Percentiles rank a stretch among this genome's conserved stretches.
phyloP scores from a whole-genome alignment of 257 asterid species.

The Gentiana macrophylla region DNA sequence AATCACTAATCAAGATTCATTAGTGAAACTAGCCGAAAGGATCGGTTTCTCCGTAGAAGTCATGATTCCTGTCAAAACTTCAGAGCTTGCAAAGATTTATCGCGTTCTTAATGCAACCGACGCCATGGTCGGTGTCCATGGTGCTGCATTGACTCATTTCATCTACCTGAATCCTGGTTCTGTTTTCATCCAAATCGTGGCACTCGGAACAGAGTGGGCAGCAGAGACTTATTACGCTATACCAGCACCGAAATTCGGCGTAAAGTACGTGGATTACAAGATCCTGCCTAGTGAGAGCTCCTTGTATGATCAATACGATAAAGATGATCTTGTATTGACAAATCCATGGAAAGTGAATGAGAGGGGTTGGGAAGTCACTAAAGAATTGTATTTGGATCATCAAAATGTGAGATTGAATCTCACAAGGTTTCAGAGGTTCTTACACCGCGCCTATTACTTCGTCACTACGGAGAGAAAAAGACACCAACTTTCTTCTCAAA shows the following conservation, averaged over 20 bases:
- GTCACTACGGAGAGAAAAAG: conserved; percentile 35
- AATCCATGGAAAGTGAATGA: conserved; percentile 36
- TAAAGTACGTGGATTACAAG: conserved; percentile 59
- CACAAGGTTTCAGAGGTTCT: conserved; percentile 44
- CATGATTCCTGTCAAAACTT: conserved; percentile 37
- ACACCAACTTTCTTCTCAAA: conserved; percentile 9
- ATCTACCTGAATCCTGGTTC: conserved; percentile 63
- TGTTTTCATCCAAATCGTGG: conserved; percentile 60
- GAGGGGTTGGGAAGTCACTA: conserved; percentile 41
- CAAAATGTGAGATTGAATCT: conserved; percentile 66
- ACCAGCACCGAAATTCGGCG: conserved; percentile 49
- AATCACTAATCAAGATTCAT: conserved; percentile 40
- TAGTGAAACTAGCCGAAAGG: conserved; percentile 39
- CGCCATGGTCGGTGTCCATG: conserved; percentile 78
- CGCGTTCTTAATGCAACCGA: conserved; percentile 58
- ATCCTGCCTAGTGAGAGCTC: conserved; percentile 72
- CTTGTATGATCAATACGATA: conserved; percentile 35
- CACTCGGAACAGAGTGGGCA: conserved; percentile 86
- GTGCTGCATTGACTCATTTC: conserved; percentile 90
- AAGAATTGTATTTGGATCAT: conserved; percentile 53
- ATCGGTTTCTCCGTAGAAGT: conserved; percentile 56
- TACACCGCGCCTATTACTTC: conserved; percentile 55
- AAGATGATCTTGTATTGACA: conserved; percentile 33
- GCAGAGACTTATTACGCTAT: conserved; percentile 55
- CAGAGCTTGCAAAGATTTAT: conserved; percentile 50